Evolutionary conservation across 768 basidiomycete genomes (phyloP), one percentile per base, ranked within the genome.

Genomic region (Panus rudis): DNA sequence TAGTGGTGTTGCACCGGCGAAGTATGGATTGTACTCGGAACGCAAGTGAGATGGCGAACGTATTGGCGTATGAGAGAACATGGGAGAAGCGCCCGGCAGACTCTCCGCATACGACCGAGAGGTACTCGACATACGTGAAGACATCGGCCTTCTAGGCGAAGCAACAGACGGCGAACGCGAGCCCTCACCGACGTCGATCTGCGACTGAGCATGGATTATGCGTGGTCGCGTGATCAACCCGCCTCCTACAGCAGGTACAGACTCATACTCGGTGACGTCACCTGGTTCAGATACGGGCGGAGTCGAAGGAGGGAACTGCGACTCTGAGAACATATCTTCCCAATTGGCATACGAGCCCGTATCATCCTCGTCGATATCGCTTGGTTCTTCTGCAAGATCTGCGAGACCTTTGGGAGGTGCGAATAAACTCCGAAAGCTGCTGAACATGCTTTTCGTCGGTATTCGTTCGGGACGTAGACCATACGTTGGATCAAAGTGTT

Each of bases 401-500:
- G 81, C 87, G 4, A 92, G 74, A 13, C 69, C 69, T 51, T 76
- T 81, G 49, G 75, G 78, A 4, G 74, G 75, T 6, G 66, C 64
- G 48, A 87, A 93, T 7, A 93, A 66, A 28, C 73, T 78, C 17
- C 84, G 79, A 51, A 96, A 92, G 6, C 76, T 76, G 34, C 74
- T 71, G 61, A 93, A 96, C 3, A 81, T 75, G 47, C 83, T 84
- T 64, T 91, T 93, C 1, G 76, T 73, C 0, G 92, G 92, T 2
- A 94, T 69, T 2, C 89, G 87, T 56, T 97, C 93, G 0, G 92
- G 91, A 20, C 94, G 83, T 11, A 98, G 68, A 13, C 94, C 94
- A 57, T 99, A 97, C 0, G 94, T 97, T 1, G 92, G 94, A 55
- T 98, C 94, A 61, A 88, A 96, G 48, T 87, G 81, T 64, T 96